These are phyloP conservation scores for Obelidium mucronatum DNA, from an alignment of 192 early-diverging fungal species.

Conservation along the genomic window DNA sequence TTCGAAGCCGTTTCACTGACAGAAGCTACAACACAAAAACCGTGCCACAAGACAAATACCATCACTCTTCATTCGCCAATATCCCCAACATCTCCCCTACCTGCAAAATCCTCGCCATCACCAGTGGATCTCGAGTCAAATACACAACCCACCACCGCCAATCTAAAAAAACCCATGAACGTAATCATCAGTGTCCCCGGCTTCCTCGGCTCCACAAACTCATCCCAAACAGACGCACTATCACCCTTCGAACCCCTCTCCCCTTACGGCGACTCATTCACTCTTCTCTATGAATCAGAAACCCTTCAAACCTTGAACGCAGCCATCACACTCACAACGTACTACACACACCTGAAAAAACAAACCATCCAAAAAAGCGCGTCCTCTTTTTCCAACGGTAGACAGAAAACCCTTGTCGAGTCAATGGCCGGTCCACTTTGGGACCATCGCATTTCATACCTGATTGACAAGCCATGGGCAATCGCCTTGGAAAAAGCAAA, in stretches of 20 bases:
- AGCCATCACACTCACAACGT: slow-evolving; percentile 61
- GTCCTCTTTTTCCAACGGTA: too few species aligned
- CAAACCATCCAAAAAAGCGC: background rate
- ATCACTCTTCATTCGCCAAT: too few species aligned
- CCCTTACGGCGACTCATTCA: slow-evolving; percentile 82
- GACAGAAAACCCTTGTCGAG: background rate
- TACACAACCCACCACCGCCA: background rate
- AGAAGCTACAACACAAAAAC: too few species aligned
- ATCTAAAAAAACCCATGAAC: slow-evolving; percentile 47
- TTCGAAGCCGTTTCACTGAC: too few species aligned
- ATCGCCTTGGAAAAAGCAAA: slow-evolving; percentile 66
- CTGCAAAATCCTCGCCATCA: background rate
- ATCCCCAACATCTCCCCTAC: background rate
- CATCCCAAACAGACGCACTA: slow-evolving; percentile 72
- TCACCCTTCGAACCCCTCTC: slow-evolving; percentile 83
- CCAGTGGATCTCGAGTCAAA: background rate
- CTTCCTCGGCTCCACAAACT: slow-evolving; percentile 56
- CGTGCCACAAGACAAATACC: too few species aligned
- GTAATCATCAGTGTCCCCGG: slow-evolving; percentile 84
- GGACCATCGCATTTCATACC: slow-evolving; percentile 58
- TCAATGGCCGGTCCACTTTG: slow-evolving; percentile 47
- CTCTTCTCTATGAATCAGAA: slow-evolving; percentile 88
- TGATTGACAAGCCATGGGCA: slow-evolving; percentile 75
- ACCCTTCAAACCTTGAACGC: slow-evolving; percentile 80
- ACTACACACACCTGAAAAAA: background rate